A percentile compares a stretch with the other conserved stretches of the same genome.
These are phyloP conservation scores for Venturia pyrina DNA, from an alignment of 2,329 filamentous ascomycete species.

Conservation along the genomic window DNA sequence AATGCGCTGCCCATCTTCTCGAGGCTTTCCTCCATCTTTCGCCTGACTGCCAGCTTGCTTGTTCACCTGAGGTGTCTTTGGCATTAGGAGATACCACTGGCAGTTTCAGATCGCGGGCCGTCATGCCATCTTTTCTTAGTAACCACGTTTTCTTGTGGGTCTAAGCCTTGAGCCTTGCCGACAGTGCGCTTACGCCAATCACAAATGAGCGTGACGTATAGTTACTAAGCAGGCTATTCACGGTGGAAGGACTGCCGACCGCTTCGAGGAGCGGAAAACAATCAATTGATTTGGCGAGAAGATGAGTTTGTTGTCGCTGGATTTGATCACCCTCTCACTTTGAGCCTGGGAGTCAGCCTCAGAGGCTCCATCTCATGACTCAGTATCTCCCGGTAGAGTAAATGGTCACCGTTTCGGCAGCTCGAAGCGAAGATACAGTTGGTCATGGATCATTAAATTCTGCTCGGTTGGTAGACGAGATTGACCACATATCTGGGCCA, in stretches of 20 bases:
- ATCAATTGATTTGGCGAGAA: not conserved
- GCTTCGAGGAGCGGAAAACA: not conserved
- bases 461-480: not conserved
- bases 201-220: not conserved
- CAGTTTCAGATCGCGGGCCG: not conserved
- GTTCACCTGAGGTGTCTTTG: not conserved
- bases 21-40: not conserved
- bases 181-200: not conserved
- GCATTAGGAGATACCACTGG: not conserved
- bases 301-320: not conserved
- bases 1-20: not conserved
- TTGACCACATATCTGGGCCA: not conserved
- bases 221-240: not conserved
- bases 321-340: not conserved
- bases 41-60: not conserved
- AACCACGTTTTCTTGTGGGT: not conserved
- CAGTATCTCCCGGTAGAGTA: not conserved
- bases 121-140: not conserved
- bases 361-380: not conserved
- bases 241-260: not conserved
- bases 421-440: not conserved
- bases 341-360: not conserved
- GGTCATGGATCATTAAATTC: not conserved
- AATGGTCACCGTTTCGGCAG: not conserved
- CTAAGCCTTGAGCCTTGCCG: not conserved